Percentiles rank a stretch among this genome's conserved stretches.
Evolutionary conservation across 2,329 filamentous ascomycete species (phyloP).

Genomic region (Phyllosticta capitalensis): DNA sequence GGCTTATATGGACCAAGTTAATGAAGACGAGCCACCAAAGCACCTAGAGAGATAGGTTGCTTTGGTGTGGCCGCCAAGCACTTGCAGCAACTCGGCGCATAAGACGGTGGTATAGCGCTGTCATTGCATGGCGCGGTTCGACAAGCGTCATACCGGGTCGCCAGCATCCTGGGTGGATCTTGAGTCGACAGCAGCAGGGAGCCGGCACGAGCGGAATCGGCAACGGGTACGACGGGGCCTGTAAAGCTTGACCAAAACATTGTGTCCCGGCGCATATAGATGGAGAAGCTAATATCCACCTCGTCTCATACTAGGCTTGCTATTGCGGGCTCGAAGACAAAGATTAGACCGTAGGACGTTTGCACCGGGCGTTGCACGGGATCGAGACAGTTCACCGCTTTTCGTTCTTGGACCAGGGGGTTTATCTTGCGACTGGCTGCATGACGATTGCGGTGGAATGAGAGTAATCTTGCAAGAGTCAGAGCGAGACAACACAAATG

Average conservation of each 20-base stretch:
- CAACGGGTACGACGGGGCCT: not conserved
- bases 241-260: not conserved
- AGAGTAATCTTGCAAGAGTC: not conserved
- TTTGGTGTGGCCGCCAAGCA: not conserved
- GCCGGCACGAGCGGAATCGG: not conserved
- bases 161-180: not conserved
- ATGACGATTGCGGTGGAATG: not conserved
- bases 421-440: not conserved
- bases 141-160: not conserved
- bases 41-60: not conserved
- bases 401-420: not conserved
- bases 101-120: not conserved
- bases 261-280: not conserved
- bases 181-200: not conserved
- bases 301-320: not conserved
- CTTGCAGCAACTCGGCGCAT: not conserved
- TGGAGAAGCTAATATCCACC: not conserved
- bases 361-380: not conserved
- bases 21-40: not conserved
- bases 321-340: not conserved
- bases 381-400: not conserved
- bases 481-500: not conserved
- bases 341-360: not conserved
- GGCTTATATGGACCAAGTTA: not conserved
- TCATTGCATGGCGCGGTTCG: not conserved